phyloP scores from a whole-genome alignment of 371 early-diverging fungal species.

The Mortierella sp. region DNA sequence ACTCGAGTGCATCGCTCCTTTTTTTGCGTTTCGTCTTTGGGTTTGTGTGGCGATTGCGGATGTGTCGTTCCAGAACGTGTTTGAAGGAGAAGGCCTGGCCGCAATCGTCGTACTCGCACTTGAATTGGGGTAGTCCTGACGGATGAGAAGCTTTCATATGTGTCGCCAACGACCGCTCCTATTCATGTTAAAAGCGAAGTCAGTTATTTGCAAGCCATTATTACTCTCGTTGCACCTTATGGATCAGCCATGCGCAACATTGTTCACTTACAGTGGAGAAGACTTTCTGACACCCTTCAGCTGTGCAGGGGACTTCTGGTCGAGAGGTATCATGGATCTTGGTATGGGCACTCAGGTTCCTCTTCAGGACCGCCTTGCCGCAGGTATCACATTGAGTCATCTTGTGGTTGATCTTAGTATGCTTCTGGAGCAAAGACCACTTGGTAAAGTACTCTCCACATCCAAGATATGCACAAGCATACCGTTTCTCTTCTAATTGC shows the following conservation, averaged over 20 bases:
- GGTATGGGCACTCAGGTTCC: conserved; percentile 30
- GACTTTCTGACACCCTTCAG: conserved; percentile 41
- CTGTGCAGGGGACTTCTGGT: conserved; percentile 23
- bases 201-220: background rate
- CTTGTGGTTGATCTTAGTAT: conserved; percentile 65
- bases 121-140: conserved; percentile 39
- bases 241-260: background rate
- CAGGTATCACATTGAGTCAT: conserved; percentile 66
- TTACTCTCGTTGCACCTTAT: no score
- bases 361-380: conserved; percentile 61
- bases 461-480: conserved; percentile 64
- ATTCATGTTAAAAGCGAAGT: background rate
- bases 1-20: conserved; percentile 25
- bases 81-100: conserved; percentile 66
- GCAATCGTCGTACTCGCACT: conserved; percentile 65
- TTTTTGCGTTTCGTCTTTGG: conserved; percentile 23
- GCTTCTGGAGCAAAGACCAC: conserved; percentile 74
- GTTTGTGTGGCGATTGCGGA: conserved; percentile 52
- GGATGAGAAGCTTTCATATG: conserved; percentile 65
- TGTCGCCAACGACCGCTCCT: conserved; percentile 41
- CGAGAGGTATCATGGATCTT: conserved; percentile 38
- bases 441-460: conserved; percentile 66
- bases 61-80: conserved; percentile 68
- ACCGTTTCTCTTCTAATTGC: conserved; percentile 61
- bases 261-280: conserved; percentile 43